Base-by-base conservation (phyloP, 164 flowering plant species). In the Paratinospora sagittata region DNA sequence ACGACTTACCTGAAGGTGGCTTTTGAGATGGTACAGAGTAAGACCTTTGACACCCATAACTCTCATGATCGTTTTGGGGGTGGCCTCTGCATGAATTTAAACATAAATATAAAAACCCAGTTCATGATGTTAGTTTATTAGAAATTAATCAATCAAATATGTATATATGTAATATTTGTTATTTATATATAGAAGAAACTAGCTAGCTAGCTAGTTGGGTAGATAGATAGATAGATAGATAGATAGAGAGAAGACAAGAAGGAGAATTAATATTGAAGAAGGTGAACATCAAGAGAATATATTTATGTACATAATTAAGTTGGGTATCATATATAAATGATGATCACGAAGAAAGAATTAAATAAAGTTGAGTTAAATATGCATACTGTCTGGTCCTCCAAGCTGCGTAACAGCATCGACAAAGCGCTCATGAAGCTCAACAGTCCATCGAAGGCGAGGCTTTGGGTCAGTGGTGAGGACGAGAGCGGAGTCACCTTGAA, bases 391-490 rank as follows among this genome's bases (percentile, higher is more conserved):
- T 5, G 98, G 98, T 58, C 98, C 98, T 47, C 98, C 98, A 0
- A 95, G 93, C 82, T 95, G 98, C 36, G 97, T 82, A n/a, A 95
- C 98, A 13, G 98, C 98, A 52, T 95, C 98, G 16, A 95, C 98
- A 30, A 95, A 95, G 70, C 97, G 96, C 65, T 92, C 97, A 66
- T 95, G 98, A 47, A 95, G 98, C 81, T 95, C 98, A 57, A 85
- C 96, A 0, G 98, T 95, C 98, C 98, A 95, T 0, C 98, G 91
- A 47, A 95, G 94, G 36, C 98, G 92, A 7, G 98, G 98, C 80
- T 95, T 95, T 6, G 98, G 98, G 86, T 95, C 98, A 0, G 98
- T 95, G 73, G 98, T 95, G 85, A 95, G 96, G 77, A 95, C 97
- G 63, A 95, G 92, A 4, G 91, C 97, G 8, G 98, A 95, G 85